Evolutionary conservation across 2,329 filamentous ascomycete genomes (phyloP), one percentile per base, ranked within the genome.

Genomic region (Colletotrichum brevisporum): DNA sequence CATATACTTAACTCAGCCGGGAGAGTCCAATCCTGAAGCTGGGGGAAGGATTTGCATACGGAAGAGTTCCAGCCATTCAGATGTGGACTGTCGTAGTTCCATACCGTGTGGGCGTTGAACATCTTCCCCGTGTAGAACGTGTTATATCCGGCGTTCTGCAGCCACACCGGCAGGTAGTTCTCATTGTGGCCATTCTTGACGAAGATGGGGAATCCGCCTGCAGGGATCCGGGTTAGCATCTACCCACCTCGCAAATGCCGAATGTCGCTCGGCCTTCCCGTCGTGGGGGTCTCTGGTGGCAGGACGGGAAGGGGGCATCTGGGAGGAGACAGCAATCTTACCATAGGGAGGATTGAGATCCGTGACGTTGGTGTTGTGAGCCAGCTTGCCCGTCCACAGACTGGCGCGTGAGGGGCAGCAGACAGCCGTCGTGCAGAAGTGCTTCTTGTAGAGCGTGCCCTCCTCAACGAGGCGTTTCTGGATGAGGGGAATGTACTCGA

Each of bases 311-410:
- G 31, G 9, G 8, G 31, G 31, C 31, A 36, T 36, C 31, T 8
- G 6, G 31, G 31, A 36, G 31, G 31, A 4, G 31, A 36, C 31
- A 36, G 15, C 5, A 31, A 18, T 85, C 85, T 63, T 79, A 86
- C 88, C 89, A 69, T 90, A 88, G 3, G 89, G 89, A 12, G 86
- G 80, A 43, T 69, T 70, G 1, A 84, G 78, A 57, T 83, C 78
- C 0, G 89, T 91, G 5, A 91, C 87, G 73, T 91, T 91, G 0
- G 88, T 90, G 70, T 91, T 91, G 72, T 91, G 89, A 0, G 88
- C 88, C 39, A 87, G 83, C 74, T 86, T 87, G 3, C 89, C 89
- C 0, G 89, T 91, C 84, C 84, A 88, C 3, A 92, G 75, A 36
- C 84, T 88, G 2, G 89, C 89, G 3, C 90, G 82, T 0, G 89